Conservation (phyloP, 1,284 basidiomycete genomes). For the Puccinia hordei region DNA sequence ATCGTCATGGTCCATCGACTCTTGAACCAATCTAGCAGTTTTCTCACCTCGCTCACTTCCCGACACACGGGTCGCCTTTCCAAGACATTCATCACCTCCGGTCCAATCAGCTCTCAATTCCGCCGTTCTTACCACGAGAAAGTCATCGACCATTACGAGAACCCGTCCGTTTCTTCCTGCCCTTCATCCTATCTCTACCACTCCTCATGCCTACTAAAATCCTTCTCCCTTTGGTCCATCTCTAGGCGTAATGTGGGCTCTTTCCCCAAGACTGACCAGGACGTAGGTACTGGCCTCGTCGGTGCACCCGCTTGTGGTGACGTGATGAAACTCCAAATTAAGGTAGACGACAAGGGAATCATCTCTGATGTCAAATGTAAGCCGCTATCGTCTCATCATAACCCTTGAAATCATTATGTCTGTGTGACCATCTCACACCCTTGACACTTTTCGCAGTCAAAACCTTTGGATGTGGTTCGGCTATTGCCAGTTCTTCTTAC, state of each 20-base stretch:
- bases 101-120: too few relatives aligned
- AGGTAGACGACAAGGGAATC: conserved; percentile 84
- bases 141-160: conserved; percentile 48
- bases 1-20: too few relatives aligned
- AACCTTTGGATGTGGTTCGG: conserved; percentile 60
- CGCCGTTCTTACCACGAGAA: conserved; percentile 23
- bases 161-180: neutral
- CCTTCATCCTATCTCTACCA: neutral
- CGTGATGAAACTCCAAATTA: conserved; percentile 85
- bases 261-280: conserved; percentile 81
- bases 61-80: too few relatives aligned
- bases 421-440: too few relatives aligned
- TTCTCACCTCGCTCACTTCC: too few relatives aligned
- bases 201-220: neutral
- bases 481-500: conserved; percentile 59
- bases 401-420: neutral
- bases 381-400: neutral
- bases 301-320: conserved; percentile 89
- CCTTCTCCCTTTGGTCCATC: neutral
- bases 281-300: conserved; percentile 96
- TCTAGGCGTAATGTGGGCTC: conserved; percentile 71
- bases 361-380: conserved; percentile 98
- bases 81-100: too few relatives aligned
- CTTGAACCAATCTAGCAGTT: too few relatives aligned
- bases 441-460: conserved; percentile 59